Percentiles rank a stretch among this genome's conserved stretches.
Conservation (phyloP, 371 early-diverging fungal genomes). For the Circinella umbellata region DNA sequence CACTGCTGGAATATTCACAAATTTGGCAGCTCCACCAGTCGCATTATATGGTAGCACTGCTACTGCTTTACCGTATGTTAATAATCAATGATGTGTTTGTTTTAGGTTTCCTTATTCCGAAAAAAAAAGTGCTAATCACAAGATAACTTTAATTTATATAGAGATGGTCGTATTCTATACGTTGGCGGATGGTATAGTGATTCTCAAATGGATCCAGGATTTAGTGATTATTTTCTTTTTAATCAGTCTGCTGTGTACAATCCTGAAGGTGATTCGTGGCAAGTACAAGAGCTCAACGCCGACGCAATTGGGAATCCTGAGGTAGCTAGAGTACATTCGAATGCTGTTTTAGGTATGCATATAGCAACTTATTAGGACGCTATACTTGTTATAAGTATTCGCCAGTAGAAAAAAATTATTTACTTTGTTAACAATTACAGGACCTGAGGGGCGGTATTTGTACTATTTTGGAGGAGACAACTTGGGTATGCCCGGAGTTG, state of each 20-base stretch:
- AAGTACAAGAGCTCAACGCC: background rate
- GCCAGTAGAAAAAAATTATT: background rate
- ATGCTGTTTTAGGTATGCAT: conserved; percentile 16
- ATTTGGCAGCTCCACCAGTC: background rate
- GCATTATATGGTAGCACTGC: conserved; percentile 12
- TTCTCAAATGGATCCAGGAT: too few relatives aligned
- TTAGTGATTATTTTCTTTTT: too few relatives aligned
- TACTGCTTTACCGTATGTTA: conserved; percentile 17
- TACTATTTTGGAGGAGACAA: conserved; percentile 21
- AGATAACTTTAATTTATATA: background rate
- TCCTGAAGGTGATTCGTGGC: background rate
- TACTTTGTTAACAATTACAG: background rate
- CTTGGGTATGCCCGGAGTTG: too few relatives aligned
- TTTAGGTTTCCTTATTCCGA: too few relatives aligned
- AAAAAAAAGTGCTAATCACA: background rate
- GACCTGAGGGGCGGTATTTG: conserved; percentile 16
- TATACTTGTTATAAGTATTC: background rate
- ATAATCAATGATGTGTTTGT: too few relatives aligned
- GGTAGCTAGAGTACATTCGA: background rate
- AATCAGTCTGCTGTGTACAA: background rate
- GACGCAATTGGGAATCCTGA: background rate
- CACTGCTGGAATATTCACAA: conserved; percentile 10
- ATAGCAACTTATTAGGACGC: background rate
- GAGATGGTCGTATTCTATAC: conserved; percentile 6
- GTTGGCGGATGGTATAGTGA: background rate